These are phyloP conservation scores for Botryosphaeria agaves DNA, from an alignment of 2,329 filamentous ascomycete genomes.

Conservation along the genomic window DNA sequence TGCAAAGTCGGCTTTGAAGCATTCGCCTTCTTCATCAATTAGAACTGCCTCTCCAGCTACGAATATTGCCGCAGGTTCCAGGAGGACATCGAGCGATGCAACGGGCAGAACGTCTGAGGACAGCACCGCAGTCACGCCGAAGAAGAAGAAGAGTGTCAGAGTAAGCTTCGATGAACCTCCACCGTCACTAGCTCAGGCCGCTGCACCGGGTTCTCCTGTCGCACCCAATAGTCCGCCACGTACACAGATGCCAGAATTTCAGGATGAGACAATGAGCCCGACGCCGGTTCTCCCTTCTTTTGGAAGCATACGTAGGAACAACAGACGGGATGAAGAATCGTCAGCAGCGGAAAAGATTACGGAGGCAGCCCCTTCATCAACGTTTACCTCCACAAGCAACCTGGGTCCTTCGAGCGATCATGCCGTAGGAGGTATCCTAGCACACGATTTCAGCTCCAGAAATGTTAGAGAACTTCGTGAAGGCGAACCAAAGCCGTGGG, in stretches of 20 bases:
- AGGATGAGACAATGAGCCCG: constrained; percentile 52
- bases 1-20: constrained; percentile 60
- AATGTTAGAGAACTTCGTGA: not conserved
- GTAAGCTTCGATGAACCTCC: constrained; percentile 79
- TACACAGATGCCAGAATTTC: too few relatives aligned
- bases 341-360: constrained; percentile 35
- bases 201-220: too few relatives aligned
- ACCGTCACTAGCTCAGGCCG: too few relatives aligned
- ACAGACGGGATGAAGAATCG: constrained; percentile 22
- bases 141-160: constrained; percentile 47
- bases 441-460: constrained; percentile 23
- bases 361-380: constrained; percentile 21
- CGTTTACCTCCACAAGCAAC: constrained; percentile 15
- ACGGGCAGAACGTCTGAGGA: constrained; percentile 35
- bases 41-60: constrained; percentile 26
- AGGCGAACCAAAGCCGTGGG: too few relatives aligned
- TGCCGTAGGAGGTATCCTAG: constrained; percentile 36
- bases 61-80: constrained; percentile 22
- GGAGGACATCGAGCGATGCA: constrained; percentile 31
- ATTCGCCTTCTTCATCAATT: constrained; percentile 35
- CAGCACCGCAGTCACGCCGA: constrained; percentile 16
- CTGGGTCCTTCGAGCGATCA: constrained; percentile 42
- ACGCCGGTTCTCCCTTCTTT: constrained; percentile 57
- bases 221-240: too few relatives aligned
- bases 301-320: constrained; percentile 51